phyloP scores from a whole-genome alignment of 352 stramenopile species.

The Pythium insidiosum region DNA sequence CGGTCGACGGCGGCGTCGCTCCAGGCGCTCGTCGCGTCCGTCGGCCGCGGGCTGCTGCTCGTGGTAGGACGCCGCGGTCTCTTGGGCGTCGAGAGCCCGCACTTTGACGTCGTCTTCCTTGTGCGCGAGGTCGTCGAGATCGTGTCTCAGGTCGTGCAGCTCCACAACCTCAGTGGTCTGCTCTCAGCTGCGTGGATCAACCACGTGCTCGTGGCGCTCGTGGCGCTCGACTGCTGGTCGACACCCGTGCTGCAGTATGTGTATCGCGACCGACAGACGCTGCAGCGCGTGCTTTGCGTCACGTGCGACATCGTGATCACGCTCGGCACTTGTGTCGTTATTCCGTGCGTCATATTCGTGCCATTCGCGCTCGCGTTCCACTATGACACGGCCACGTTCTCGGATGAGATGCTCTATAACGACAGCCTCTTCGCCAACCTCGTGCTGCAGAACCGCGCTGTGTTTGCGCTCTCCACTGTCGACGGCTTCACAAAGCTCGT shows the following conservation, averaged over 20 bases:
- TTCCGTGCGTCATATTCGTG: slow-evolving; percentile 26
- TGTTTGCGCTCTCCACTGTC: slow-evolving; percentile 13
- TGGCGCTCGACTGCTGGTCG: slow-evolving; percentile 30
- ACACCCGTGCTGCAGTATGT: slow-evolving; percentile 16
- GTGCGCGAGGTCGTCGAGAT: slow-evolving; percentile 33
- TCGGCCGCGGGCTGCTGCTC: too few relatives aligned
- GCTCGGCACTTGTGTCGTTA: slow-evolving; percentile 12
- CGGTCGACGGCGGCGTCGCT: too few relatives aligned
- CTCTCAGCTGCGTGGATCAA: slow-evolving; percentile 50
- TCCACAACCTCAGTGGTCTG: slow-evolving; percentile 30
- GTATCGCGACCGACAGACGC: slow-evolving; percentile 4
- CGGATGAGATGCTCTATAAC: slow-evolving; percentile 23
- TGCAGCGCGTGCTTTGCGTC: slow-evolving; percentile 17
- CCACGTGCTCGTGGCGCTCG: slow-evolving; percentile 27
- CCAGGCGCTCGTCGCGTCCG: too few relatives aligned
- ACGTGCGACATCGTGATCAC: slow-evolving; percentile 19
- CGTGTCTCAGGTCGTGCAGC: slow-evolving; percentile 26
- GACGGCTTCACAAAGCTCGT: not conserved
- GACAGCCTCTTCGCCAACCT: slow-evolving; percentile 32
- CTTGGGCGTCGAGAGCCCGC: slow-evolving; percentile 28
- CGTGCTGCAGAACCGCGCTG: slow-evolving; percentile 32
- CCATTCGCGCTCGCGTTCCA: slow-evolving; percentile 26
- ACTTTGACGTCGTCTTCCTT: slow-evolving; percentile 21
- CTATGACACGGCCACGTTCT: slow-evolving; percentile 21
- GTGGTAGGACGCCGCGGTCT: too few relatives aligned